Evolutionary conservation across 108 stramenopile genomes (phyloP).

Genomic region (Cyclotella atomus): DNA sequence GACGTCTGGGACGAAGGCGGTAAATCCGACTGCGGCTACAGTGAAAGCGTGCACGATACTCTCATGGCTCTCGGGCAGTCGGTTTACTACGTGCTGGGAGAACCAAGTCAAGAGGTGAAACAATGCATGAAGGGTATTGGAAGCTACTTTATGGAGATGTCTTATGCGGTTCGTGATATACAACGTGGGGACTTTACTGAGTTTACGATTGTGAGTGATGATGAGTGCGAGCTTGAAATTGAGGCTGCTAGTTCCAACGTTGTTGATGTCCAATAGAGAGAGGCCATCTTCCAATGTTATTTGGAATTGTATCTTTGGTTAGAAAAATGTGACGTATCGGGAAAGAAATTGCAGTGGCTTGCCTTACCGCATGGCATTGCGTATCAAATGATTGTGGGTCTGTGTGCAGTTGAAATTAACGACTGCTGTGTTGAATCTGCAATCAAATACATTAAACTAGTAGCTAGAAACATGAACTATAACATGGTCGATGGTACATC

Average conservation of each 20-base stretch:
- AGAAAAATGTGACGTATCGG: background rate
- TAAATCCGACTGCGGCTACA: slow-evolving; percentile 59
- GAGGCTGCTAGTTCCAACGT: background rate
- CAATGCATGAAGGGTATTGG: slow-evolving; percentile 29
- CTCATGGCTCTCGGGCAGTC: slow-evolving; percentile 62
- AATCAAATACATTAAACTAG: no score
- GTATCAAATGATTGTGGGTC: background rate
- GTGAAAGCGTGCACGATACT: slow-evolving; percentile 54
- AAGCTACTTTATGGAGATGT: slow-evolving; percentile 32
- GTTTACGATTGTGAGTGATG: background rate
- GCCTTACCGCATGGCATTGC: slow-evolving; percentile 3
- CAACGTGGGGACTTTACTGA: slow-evolving; percentile 13
- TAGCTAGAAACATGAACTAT: no score
- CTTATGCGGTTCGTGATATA: slow-evolving; percentile 29
- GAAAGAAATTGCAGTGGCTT: background rate
- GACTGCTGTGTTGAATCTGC: no score
- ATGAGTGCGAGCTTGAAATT: background rate
- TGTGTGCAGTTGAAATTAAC: no score
- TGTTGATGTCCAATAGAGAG: background rate
- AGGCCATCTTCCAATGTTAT: background rate
- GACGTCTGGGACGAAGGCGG: slow-evolving; percentile 15
- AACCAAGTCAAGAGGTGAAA: slow-evolving; percentile 44
- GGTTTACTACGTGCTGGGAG: slow-evolving; percentile 59
- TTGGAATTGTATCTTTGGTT: background rate
- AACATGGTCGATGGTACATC: no score